Evolutionary conservation across 768 basidiomycete species (phyloP), one percentile per base, ranked within the genome.

Genomic region (Mrakia frigida): DNA sequence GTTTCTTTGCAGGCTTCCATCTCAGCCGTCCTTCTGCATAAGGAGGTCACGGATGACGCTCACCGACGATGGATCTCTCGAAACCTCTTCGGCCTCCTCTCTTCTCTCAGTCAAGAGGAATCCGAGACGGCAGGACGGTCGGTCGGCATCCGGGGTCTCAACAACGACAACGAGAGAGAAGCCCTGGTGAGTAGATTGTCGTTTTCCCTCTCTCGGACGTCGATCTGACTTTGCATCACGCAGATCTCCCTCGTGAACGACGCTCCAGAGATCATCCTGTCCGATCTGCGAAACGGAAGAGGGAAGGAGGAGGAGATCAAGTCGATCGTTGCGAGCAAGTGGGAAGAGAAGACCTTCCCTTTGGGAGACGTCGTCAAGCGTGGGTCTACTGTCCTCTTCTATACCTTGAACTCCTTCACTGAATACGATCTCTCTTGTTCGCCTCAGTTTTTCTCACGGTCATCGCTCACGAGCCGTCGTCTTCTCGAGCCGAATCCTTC

Each of bases 401-500:
- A 16, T 21, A 2, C 16, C 1, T 21, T 18, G 46, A 1, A 14
- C 10, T 21, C 2, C 13, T 50, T 18, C 4, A 18, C 46, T 50
- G 46, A 50, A 9, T 4, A 50, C 9, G 2, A 6, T 6, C 18
- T 50, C 21, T 50, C 46, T 21, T 21, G 16, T 21, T 6, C 18
- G 16, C 1, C 16, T 11, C 46, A 50, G 46, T 93, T 11, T 88
- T 92, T 81, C 85, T 92, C 41, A 92, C 91, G 0, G 89, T 93
- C 76, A 91, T 93, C 73, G 91, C 90, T 9, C 89, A 92, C 79
- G 89, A 92, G 81, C 86, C 89, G 23, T 85, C 87, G 6, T 89
- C 89, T 67, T 82, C 87, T 33, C 88, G 91, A 31, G 89, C 91
- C 2, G 88, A 91, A 78, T 86, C 89, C 73, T 92, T 92, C 83